Evolutionary conservation across 495 filamentous ascomycete genomes (phyloP).

Genomic region (Hypoxylon lienhwacheense): DNA sequence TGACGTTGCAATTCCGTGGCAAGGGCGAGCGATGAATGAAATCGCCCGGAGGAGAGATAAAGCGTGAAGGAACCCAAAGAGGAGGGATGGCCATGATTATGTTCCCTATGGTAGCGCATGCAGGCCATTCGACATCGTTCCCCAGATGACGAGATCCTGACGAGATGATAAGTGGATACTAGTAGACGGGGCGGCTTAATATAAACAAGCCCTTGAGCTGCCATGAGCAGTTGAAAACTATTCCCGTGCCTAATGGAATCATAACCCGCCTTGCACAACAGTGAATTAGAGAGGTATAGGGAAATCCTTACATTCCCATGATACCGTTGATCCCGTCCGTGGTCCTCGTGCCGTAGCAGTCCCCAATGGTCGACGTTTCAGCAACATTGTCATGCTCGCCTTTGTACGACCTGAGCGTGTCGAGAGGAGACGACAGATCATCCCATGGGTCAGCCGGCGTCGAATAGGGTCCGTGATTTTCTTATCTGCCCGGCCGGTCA

Average conservation of each 20-base stretch:
- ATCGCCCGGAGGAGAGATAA: no score
- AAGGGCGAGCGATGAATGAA: background rate
- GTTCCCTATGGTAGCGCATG: slow-evolving; percentile 11
- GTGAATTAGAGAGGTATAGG: slow-evolving; percentile 26
- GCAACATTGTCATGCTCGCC: slow-evolving; percentile 20
- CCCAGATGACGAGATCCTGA: slow-evolving; percentile 27
- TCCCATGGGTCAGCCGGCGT: slow-evolving; percentile 19
- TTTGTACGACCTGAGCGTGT: slow-evolving; percentile 13
- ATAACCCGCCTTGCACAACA: slow-evolving; percentile 27
- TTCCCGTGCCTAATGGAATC: slow-evolving; percentile 21
- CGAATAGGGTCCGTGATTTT: slow-evolving; percentile 23
- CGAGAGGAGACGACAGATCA: slow-evolving; percentile 19
- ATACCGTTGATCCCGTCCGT: slow-evolving; percentile 19
- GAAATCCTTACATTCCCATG: slow-evolving; percentile 26
- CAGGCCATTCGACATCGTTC: slow-evolving; percentile 18
- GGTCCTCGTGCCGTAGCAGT: slow-evolving; percentile 7
- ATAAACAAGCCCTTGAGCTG: slow-evolving; percentile 25
- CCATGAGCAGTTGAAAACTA: slow-evolving; percentile 12
- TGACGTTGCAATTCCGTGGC: slow-evolving; percentile 9
- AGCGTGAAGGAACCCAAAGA: no score
- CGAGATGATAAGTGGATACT: slow-evolving; percentile 29
- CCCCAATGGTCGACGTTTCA: slow-evolving; percentile 22
- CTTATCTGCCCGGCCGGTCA: slow-evolving; percentile 33
- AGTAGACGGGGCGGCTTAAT: slow-evolving; percentile 19
- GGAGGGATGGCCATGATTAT: background rate